phyloP scores from a whole-genome alignment of 805 yeast species.

The Monosporozyma aquatica region DNA sequence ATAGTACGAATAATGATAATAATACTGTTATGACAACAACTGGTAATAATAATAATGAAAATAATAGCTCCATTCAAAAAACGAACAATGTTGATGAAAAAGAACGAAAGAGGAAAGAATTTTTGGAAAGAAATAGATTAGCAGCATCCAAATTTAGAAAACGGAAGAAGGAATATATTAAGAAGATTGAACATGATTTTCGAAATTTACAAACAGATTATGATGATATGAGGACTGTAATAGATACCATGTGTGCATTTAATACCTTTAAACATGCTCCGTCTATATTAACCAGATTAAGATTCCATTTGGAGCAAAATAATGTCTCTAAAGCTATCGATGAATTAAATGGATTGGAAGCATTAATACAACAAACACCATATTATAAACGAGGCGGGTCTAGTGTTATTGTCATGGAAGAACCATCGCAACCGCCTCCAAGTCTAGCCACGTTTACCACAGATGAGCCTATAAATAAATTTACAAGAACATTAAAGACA shows the following conservation, averaged over 20 bases:
- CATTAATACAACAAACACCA: constrained; percentile 14
- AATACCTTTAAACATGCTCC: not conserved
- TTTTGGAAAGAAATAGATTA: constrained; percentile 80
- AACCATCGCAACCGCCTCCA: too few species aligned
- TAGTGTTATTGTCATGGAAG: constrained; percentile 13
- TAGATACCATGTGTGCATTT: constrained; percentile 2
- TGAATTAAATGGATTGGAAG: constrained; percentile 18
- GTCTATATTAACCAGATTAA: not conserved
- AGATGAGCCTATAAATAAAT: not conserved
- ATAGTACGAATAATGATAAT: too few species aligned
- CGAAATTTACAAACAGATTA: constrained; percentile 63
- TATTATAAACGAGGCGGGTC: constrained; percentile 23
- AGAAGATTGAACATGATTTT: constrained; percentile 73
- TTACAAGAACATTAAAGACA: not conserved
- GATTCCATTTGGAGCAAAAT: constrained; percentile 12
- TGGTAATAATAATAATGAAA: too few species aligned
- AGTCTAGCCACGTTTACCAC: too few species aligned
- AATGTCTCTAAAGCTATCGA: constrained; percentile 17
- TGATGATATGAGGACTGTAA: constrained; percentile 34
- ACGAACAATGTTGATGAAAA: constrained; percentile 64
- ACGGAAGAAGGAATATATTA: constrained; percentile 81
- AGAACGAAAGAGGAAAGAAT: constrained; percentile 55
- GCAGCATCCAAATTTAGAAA: constrained; percentile 96
- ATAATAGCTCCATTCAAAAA: too few species aligned
- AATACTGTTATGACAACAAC: not conserved